These are phyloP conservation scores for Neostapfia colusana DNA, from an alignment of 176 grass and related monocot genomes.

Conservation along the genomic window DNA sequence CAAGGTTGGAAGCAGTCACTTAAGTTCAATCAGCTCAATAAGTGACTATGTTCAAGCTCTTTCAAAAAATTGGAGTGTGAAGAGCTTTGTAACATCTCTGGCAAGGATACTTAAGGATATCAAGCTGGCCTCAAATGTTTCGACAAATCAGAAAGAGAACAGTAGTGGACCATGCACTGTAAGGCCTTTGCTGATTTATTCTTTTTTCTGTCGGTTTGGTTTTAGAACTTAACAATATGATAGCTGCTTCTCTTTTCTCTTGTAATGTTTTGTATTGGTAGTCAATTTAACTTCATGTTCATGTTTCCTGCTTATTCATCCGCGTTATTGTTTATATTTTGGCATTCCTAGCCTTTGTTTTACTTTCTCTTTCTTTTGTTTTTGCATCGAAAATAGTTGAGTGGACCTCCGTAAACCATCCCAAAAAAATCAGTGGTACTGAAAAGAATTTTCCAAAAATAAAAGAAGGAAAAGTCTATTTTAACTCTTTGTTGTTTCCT, in stretches of 20 bases:
- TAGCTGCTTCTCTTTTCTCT: constrained; percentile 11
- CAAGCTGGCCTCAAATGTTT: constrained; percentile 69
- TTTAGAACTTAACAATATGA: constrained; percentile 21
- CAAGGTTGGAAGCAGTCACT: constrained; percentile 57
- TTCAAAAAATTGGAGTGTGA: constrained; percentile 85
- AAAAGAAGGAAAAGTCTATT: not conserved
- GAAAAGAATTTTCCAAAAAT: not conserved
- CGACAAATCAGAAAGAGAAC: constrained; percentile 83
- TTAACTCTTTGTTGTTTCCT: constrained; percentile 11
- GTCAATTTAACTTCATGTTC: not conserved
- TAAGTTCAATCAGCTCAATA: constrained; percentile 68
- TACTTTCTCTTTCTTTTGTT: not conserved
- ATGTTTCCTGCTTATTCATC: constrained; percentile 15
- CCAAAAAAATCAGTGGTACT: not conserved
- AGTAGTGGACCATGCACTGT: constrained; percentile 80
- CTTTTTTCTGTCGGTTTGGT: constrained; percentile 32
- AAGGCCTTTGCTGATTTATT: constrained; percentile 35
- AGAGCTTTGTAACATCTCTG: constrained; percentile 69
- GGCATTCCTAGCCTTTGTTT: not conserved
- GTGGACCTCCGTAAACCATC: not conserved
- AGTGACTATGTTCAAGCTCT: constrained; percentile 71
- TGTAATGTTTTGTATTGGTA: constrained; percentile 19
- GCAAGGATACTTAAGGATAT: constrained; percentile 74
- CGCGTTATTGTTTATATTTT: not conserved
- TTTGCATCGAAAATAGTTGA: not conserved